These are phyloP conservation scores for Gonium pectorale DNA, from an alignment of 139 green algal genomes.

Conservation along the genomic window DNA sequence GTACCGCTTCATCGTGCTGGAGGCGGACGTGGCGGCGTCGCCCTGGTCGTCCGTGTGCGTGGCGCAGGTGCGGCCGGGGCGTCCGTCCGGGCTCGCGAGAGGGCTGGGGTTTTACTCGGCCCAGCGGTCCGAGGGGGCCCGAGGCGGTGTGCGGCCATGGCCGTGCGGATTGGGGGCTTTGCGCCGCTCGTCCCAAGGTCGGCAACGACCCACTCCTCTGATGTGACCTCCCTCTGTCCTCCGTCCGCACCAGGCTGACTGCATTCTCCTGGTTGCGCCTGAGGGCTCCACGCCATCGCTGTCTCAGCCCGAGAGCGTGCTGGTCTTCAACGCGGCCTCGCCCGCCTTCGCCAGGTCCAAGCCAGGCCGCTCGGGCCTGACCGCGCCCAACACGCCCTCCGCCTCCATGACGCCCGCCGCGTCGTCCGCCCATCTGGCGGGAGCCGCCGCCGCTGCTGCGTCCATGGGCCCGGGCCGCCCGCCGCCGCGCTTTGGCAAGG, in stretches of 20 bases:
- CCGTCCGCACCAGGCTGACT: constrained; percentile 54
- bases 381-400: not conserved
- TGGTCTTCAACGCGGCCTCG: constrained; percentile 49
- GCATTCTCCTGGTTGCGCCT: constrained; percentile 63
- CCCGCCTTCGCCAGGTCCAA: constrained; percentile 28
- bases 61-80: constrained; percentile 61
- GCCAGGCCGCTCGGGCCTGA: constrained; percentile 1
- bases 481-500: no score
- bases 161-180: no score
- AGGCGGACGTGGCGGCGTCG: constrained; percentile 65
- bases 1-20: constrained; percentile 85
- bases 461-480: not conserved
- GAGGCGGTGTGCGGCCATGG: no score
- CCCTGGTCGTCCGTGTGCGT: constrained; percentile 79
- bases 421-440: not conserved
- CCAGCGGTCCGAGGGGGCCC: no score
- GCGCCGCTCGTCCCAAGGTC: no score
- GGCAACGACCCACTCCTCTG: no score
- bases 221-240: no score
- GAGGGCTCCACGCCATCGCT: constrained; percentile 53
- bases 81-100: not conserved
- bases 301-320: constrained; percentile 38
- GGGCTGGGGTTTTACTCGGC: not conserved
- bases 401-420: not conserved
- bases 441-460: not conserved